Conservation (phyloP, 176 grass and related monocot species). For the Musa itinerans region DNA sequence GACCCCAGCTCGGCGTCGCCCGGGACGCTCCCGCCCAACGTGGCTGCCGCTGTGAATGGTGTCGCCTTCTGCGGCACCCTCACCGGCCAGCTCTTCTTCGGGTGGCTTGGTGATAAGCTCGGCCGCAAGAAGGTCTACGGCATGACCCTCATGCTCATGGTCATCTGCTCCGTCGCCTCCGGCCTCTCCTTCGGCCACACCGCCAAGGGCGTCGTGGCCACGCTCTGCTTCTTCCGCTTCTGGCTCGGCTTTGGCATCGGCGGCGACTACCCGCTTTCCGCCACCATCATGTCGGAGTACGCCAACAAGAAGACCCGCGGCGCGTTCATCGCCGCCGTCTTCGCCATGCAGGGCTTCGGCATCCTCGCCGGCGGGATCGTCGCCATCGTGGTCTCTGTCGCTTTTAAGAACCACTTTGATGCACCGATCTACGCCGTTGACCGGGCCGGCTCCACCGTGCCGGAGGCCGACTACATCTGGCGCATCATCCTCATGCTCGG, state of each 20-base stretch:
- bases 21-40: not conserved
- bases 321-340: slow-evolving; percentile 53
- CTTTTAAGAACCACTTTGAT: not conserved
- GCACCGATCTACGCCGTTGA: not conserved
- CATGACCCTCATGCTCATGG: slow-evolving; percentile 47
- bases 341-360: slow-evolving; percentile 63
- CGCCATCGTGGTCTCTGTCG: slow-evolving; percentile 17
- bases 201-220: slow-evolving; percentile 33
- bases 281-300: slow-evolving; percentile 97
- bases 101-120: slow-evolving; percentile 42
- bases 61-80: slow-evolving; percentile 43
- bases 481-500: slow-evolving; percentile 4
- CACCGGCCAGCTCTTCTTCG: slow-evolving; percentile 38
- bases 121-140: slow-evolving; percentile 30
- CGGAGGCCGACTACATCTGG: slow-evolving; percentile 3
- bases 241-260: slow-evolving; percentile 95
- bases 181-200: slow-evolving; percentile 46
- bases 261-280: slow-evolving; percentile 69
- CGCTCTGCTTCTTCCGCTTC: slow-evolving; percentile 91
- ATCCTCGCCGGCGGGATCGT: slow-evolving; percentile 48
- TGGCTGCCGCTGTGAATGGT: slow-evolving; percentile 32
- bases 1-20: not conserved
- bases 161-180: slow-evolving; percentile 43
- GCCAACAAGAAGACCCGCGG: slow-evolving; percentile 68
- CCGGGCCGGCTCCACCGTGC: not conserved